Conservation (phyloP, 2,329 filamentous ascomycete species). For the Beauveria varroae region DNA sequence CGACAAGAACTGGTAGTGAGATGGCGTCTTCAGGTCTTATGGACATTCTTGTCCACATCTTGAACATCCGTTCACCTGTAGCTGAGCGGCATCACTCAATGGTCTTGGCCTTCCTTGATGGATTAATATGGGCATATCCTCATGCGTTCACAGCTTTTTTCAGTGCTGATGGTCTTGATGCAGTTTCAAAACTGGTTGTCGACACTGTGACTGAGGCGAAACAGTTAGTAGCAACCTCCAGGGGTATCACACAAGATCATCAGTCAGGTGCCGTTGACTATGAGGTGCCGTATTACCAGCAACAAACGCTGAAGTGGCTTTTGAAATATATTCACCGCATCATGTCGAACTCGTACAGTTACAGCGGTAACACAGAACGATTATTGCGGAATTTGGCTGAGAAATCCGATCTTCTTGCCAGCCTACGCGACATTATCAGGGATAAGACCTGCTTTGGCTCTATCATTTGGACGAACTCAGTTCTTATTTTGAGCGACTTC, state of each 20-base stretch:
- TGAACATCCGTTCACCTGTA: constrained; percentile 72
- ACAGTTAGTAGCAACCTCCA: constrained; percentile 55
- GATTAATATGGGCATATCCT: constrained; percentile 75
- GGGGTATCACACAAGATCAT: constrained; percentile 59
- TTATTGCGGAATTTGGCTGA: constrained; percentile 90
- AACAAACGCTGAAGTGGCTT: constrained; percentile 86
- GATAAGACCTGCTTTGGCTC: constrained; percentile 78
- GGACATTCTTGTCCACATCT: constrained; percentile 80
- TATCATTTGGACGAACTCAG: constrained; percentile 90
- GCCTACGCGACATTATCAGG: constrained; percentile 73
- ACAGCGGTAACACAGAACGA: constrained; percentile 77
- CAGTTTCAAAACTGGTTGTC: constrained; percentile 80
- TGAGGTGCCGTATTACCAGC: constrained; percentile 84
- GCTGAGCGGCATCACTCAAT: constrained; percentile 79
- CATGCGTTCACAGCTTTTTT: constrained; percentile 81
- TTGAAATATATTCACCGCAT: constrained; percentile 96
- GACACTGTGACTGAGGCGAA: constrained; percentile 68
- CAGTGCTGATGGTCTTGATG: constrained; percentile 74
- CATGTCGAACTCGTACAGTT: constrained; percentile 67
- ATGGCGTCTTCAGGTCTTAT: constrained; percentile 86
- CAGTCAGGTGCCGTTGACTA: constrained; percentile 88
- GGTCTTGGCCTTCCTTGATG: constrained; percentile 81
- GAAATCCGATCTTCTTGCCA: constrained; percentile 73
- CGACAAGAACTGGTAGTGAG: constrained; percentile 67
- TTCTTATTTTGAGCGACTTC: constrained; percentile 88